Base-by-base conservation (phyloP, 2,329 filamentous ascomycete species). In the Trichoderma cornu-damae region DNA sequence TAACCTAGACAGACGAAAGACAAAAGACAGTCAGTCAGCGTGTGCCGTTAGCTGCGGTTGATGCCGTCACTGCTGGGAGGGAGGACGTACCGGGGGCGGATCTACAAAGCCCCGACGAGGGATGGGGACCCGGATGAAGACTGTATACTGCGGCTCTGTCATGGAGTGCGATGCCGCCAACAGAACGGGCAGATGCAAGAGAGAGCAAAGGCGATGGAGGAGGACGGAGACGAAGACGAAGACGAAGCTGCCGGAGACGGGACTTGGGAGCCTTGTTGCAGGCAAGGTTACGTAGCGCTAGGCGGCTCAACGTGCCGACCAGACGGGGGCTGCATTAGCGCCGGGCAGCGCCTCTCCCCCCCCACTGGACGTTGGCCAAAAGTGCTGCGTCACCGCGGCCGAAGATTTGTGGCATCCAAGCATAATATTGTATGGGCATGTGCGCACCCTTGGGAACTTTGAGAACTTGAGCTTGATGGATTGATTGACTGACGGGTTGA, bases 41-140 rank as follows among this genome's bases (percentile, higher is more conserved):
- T 24, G n/a, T 50, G 35, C n/a, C n/a, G n/a, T 26, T 28, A 59
- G 48, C 26, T 35, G 30, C 9, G 18, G n/a, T n/a, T 37, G 48
- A 24, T 37, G 40, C 26, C 43, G 35, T 58, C 32, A 43, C 46
- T 38, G 16, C 37, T 52, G 38, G 37, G 34, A 20, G 32, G 24
- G 49, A 24, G 6, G 26, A 46, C 81, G 70, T 80, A 92, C 92
- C 62, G 87, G 86, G 46, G 90, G 88, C 58, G 94, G 94, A 72
- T 99, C 93, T 61, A 92, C 82, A 74, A 99, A 99, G 66, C 89
- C 85, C 38, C 88, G 88, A 57, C 94, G 83, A 34, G 87, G 83
- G 67, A 96, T 95, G 22, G 94, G 94, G n/a, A 97, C 81, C 61
- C 92, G 83, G 62, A 99, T 83, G 67, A 96, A 89, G 59, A 96